Base-by-base conservation (phyloP, 257 asterid genomes). In the Solanum habrochaites region DNA sequence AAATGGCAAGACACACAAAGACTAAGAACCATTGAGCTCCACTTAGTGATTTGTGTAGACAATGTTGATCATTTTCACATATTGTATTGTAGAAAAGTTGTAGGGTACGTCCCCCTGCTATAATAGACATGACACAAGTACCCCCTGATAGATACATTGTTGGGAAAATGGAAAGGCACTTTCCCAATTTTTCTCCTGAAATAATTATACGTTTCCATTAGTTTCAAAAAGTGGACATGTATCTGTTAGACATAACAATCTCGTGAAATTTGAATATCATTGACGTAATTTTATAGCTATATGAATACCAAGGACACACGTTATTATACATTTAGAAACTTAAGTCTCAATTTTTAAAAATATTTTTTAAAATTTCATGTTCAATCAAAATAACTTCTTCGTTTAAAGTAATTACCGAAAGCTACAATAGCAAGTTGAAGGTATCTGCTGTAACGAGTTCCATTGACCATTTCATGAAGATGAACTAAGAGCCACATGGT, bases 101-200 rank as follows among this genome's bases (percentile, higher is more conserved):
- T 89, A 94, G 69, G 67, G 88, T 88, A 39, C 86, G 81, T 18
- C 96, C 98, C 37, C 97, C 98, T 0, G 85, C 89, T 47, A 94
- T 96, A 37, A 92, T 92, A 90, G 83, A 89, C 83, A 92, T 1
- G 0, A 88, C 89, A 27, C 98, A 96, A 0, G 98, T 78, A 8
- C 97, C 98, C 6, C 94, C 93, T 4, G 98, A 90, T 3, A 96
- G 90, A 90, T 95, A 95, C 93, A 94, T 80, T 10, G 90, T 89
- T 9, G 99, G 98, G 89, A 95, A 95, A 5, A 94, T 75, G 14
- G 93, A 94, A 0, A 92, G 81, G 85, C 91, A 35, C 62, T 94
- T 96, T n/a, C 97, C 99, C 85, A 90, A 40, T 52, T 87, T 94
- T 81, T 87, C 90, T 78, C 98, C 98, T 95, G 85, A 82, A 73